Conservation (phyloP, 2,329 filamentous ascomycete species). For the Xylariales sp. region DNA sequence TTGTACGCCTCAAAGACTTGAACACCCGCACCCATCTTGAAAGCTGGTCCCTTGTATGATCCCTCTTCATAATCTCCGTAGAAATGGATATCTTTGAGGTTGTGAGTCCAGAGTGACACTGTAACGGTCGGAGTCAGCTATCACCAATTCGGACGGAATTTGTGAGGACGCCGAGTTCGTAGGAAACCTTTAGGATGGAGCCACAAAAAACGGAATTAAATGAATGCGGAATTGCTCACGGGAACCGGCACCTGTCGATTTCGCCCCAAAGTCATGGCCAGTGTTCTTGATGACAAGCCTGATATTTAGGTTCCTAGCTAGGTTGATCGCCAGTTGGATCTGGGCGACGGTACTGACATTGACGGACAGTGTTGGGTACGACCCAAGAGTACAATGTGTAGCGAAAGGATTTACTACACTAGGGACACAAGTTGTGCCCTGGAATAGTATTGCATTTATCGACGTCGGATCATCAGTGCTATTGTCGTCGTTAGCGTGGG, state of each 20-base stretch:
- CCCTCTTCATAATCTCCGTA: constrained; percentile 45
- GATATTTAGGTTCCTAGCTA: constrained; percentile 46
- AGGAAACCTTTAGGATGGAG: neutral
- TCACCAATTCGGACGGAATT: neutral
- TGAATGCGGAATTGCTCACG: neutral
- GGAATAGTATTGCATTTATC: constrained; percentile 46
- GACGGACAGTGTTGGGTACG: constrained; percentile 46
- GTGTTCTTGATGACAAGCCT: constrained; percentile 48
- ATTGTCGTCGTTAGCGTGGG: constrained; percentile 11
- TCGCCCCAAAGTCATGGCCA: constrained; percentile 47
- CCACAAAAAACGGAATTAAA: neutral
- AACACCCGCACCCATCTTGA: constrained; percentile 47
- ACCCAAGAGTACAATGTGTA: constrained; percentile 44
- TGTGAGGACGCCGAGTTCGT: neutral
- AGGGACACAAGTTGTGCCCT: constrained; percentile 46
- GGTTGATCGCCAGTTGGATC: constrained; percentile 46
- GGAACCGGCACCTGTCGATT: constrained; percentile 46
- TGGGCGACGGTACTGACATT: constrained; percentile 46
- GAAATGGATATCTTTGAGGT: constrained; percentile 46
- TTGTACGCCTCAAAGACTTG: constrained; percentile 46
- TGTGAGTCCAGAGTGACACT: constrained; percentile 47
- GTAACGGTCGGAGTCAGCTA: neutral
- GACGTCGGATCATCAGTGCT: constrained; percentile 48
- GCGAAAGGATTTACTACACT: constrained; percentile 44
- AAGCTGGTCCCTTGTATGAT: constrained; percentile 45